Evolutionary conservation across 257 asterid genomes (phyloP).

Genomic region (Solanum arcanum): DNA sequence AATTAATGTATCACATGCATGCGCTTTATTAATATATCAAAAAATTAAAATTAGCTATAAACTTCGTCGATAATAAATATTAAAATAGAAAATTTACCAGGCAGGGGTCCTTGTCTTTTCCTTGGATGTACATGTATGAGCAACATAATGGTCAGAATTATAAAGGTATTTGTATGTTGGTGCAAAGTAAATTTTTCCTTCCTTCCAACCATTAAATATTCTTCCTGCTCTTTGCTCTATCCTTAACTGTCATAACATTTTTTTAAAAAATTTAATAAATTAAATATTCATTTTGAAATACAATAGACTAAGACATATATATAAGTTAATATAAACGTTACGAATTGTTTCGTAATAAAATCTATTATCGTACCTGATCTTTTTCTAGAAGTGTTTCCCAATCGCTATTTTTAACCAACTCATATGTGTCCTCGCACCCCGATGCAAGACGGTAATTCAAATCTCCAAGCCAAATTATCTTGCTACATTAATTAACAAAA

Average conservation of each 20-base stretch:
- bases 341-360: no score
- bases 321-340: background rate
- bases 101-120: slow-evolving; percentile 73
- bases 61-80: background rate
- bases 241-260: slow-evolving; percentile 31
- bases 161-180: slow-evolving; percentile 73
- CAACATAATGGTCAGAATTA: slow-evolving; percentile 53
- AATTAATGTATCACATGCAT: background rate
- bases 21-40: background rate
- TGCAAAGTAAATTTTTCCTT: slow-evolving; percentile 67
- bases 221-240: slow-evolving; percentile 69
- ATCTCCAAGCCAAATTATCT: slow-evolving; percentile 84
- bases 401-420: slow-evolving; percentile 39
- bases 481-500: slow-evolving; percentile 28
- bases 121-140: slow-evolving; percentile 37
- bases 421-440: slow-evolving; percentile 23
- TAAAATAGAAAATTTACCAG: slow-evolving; percentile 38
- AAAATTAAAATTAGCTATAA: background rate
- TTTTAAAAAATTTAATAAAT: background rate
- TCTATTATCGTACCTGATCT: slow-evolving; percentile 47
- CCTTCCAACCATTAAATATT: slow-evolving; percentile 72
- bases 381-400: slow-evolving; percentile 64
- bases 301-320: background rate
- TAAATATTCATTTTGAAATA: background rate
- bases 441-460: slow-evolving; percentile 71